Evolutionary conservation across 257 asterid genomes (phyloP).

Genomic region (Coffea canephora): DNA sequence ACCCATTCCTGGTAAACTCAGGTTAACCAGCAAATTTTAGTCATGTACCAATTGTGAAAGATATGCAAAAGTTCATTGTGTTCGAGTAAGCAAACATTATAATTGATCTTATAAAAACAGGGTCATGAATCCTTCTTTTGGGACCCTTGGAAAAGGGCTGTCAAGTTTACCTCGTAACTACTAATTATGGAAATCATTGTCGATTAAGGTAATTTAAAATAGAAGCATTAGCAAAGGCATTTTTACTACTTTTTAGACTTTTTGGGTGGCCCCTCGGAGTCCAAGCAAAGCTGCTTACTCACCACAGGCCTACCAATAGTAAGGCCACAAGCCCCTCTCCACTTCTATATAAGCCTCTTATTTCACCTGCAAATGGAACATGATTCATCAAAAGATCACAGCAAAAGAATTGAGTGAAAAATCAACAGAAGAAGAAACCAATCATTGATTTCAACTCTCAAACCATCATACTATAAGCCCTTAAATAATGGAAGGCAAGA

Average conservation of each 20-base stretch:
- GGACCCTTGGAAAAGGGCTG: not conserved
- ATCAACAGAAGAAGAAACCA: not conserved
- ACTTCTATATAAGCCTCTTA: constrained; percentile 5
- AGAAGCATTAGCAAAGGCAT: not conserved
- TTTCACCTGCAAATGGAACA: not conserved
- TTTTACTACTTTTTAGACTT: not conserved
- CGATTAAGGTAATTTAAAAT: not conserved
- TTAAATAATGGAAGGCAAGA: constrained; percentile 36
- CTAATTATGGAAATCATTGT: not conserved
- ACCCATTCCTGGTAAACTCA: too few species aligned
- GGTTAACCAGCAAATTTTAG: too few species aligned
- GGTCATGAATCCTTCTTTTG: not conserved
- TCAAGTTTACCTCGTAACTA: not conserved
- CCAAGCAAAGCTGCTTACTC: constrained; percentile 3
- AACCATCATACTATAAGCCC: not conserved
- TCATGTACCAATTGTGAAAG: too few species aligned
- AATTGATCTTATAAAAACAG: too few species aligned
- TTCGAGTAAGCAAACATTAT: too few species aligned
- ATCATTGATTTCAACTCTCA: not conserved
- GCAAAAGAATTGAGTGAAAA: not conserved
- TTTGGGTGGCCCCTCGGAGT: constrained; percentile 11
- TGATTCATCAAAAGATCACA: not conserved
- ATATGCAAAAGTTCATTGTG: too few species aligned
- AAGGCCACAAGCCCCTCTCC: not conserved
- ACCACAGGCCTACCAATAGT: constrained; percentile 8